Base-by-base conservation (phyloP, 352 stramenopile genomes). In the Plasmopara viticola region DNA sequence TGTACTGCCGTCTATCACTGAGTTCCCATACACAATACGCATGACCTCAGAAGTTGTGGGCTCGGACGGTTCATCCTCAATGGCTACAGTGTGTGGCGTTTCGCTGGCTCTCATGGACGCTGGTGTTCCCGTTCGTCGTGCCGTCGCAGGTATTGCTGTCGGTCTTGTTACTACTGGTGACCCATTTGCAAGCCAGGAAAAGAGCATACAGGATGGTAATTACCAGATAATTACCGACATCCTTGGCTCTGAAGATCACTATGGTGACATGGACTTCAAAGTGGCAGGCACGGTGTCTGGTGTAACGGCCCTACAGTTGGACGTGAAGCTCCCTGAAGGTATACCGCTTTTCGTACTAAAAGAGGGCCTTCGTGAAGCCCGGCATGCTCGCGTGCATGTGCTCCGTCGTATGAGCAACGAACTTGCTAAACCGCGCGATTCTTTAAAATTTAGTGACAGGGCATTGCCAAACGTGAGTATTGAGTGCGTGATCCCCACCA, bases 201-300 rank as follows among this genome's bases (percentile, higher is more conserved):
- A 89, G 54, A 61, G 70, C 13, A 90, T 90, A 55, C 66, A 66
- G 31, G 41, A 68, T 15, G 60, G 63, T 37, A 70, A 84, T 38
- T 95, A 96, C 46, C 71, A 96, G 5, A 86, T 98, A 49, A 58
- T 99, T 46, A 98, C 94, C 1, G 96, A 99, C 65, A 98, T 99
- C 61, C 71, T 98, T 38, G 96, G 96, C 33, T 93, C 94, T 6
- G 96, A 99, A 59, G 96, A 99, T 74, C 90, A 98, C 58, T 95
- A 97, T 55, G 95, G 95, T 43, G 90, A 98, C 72, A 99, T 99
- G 95, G 95, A 99, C 65, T 98, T 99, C 66, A 99, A 99, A 78
- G 70, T 98, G 44, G 92, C 90, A 9, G 93, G 93, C 18, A 97
- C 90, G 9, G 67, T 70, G 14, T 59, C 54, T 10, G 91, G 93